A percentile compares a stretch with the other conserved stretches of the same genome.
Conservation (phyloP, 116 monocot genomes). For the Cymodocea nodosa region DNA sequence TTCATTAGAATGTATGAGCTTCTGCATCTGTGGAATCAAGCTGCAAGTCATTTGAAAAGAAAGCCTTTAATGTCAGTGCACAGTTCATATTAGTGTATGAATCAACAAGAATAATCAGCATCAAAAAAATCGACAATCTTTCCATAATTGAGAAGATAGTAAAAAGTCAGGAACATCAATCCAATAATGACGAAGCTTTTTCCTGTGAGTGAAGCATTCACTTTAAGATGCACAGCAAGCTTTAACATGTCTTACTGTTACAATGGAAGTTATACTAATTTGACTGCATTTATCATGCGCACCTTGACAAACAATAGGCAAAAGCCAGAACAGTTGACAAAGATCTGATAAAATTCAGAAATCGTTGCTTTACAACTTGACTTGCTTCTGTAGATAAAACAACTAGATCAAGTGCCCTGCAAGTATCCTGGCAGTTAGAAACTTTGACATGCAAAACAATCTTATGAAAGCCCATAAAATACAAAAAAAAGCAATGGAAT, state of each 20-base stretch:
- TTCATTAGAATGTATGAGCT: conserved; percentile 30
- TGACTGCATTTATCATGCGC: too few species aligned
- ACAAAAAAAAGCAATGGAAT: background rate
- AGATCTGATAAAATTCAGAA: conserved; percentile 74
- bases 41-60: conserved; percentile 25
- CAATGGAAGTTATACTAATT: too few species aligned
- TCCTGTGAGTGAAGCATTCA: too few species aligned
- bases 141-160: too few species aligned
- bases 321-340: conserved; percentile 82
- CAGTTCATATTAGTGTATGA: background rate
- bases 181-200: too few species aligned
- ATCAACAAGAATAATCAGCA: background rate
- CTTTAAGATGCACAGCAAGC: too few species aligned
- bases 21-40: conserved; percentile 47
- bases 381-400: conserved; percentile 62
- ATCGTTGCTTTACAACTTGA: conserved; percentile 71
- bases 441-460: background rate
- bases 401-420: conserved; percentile 65
- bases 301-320: conserved; percentile 91
- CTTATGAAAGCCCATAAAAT: background rate
- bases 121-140: too few species aligned
- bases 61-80: background rate
- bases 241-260: too few species aligned
- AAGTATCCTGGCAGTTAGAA: background rate
- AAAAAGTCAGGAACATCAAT: too few species aligned